Percentiles rank a stretch among this genome's conserved stretches.
Conservation (phyloP, 495 filamentous ascomycete species). For the Penicillium pancosmium region DNA sequence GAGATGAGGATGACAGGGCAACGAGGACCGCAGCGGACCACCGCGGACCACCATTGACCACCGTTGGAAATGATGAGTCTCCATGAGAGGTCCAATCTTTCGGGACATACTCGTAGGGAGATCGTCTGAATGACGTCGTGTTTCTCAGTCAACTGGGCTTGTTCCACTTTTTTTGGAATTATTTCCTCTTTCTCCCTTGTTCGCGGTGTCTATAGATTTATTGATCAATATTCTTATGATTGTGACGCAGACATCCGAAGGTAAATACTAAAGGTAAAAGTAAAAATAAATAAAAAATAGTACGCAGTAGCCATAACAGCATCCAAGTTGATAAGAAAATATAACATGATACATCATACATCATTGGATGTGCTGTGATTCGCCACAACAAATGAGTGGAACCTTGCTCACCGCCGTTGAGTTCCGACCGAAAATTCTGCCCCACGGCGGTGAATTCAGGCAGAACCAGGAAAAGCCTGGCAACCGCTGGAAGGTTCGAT, state of each 20-base stretch:
- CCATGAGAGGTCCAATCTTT: background rate
- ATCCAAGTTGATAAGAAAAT: background rate
- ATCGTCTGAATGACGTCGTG: conserved; percentile 10
- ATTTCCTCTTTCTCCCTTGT: conserved; percentile 5
- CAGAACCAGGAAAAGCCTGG: conserved; percentile 24
- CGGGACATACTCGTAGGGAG: background rate
- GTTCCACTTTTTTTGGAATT: conserved; percentile 16
- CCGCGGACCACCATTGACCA: background rate
- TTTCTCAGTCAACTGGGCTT: conserved; percentile 19
- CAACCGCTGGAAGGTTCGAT: conserved; percentile 48
- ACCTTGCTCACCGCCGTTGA: background rate
- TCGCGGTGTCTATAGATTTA: background rate
- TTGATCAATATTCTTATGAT: too few relatives aligned
- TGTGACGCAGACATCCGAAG: too few relatives aligned
- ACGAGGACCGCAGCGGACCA: background rate
- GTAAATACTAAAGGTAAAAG: too few relatives aligned
- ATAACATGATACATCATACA: background rate
- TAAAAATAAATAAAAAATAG: too few relatives aligned
- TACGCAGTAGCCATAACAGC: background rate
- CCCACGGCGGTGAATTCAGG: conserved; percentile 38
- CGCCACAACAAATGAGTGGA: background rate
- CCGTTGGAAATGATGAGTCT: background rate
- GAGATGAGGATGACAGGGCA: background rate
- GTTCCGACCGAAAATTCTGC: conserved; percentile 1
- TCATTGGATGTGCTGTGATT: background rate